Percentiles rank a stretch among this genome's conserved stretches.
These are phyloP conservation scores for Gossypium gossypioides DNA, from an alignment of 441 rosid genomes.

Conservation along the genomic window DNA sequence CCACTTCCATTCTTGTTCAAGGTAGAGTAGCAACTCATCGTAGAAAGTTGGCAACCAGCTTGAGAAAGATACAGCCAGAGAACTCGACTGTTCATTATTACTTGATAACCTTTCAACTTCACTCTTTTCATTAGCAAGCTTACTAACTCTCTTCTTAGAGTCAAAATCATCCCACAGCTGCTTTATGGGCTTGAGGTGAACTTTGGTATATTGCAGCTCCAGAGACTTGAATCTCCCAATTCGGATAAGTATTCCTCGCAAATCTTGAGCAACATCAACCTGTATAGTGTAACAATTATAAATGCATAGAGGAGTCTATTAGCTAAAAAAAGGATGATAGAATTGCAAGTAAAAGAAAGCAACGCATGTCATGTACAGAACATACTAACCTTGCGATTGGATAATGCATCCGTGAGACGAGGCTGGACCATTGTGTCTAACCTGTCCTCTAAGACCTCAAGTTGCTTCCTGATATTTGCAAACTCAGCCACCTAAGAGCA, in stretches of 20 bases:
- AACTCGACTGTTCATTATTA: slow-evolving; percentile 36
- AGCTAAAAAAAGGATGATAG: background rate
- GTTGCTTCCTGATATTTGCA: slow-evolving; percentile 91
- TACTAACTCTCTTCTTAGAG: slow-evolving; percentile 46
- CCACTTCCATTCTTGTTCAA: slow-evolving; percentile 99
- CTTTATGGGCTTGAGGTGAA: slow-evolving; percentile 72
- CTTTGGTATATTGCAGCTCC: slow-evolving; percentile 79
- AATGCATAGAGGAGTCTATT: slow-evolving; percentile 12
- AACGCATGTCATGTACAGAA: background rate
- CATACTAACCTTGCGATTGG: slow-evolving; percentile 65
- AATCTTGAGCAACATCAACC: slow-evolving; percentile 91
- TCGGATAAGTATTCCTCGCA: slow-evolving; percentile 82
- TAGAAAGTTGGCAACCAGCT: slow-evolving; percentile 95
- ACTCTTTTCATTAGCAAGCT: slow-evolving; percentile 46
- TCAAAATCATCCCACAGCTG: slow-evolving; percentile 94
- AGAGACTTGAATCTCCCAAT: slow-evolving; percentile 92
- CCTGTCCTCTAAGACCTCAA: slow-evolving; percentile 88
- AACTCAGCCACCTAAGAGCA: slow-evolving; percentile 82
- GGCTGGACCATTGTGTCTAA: slow-evolving; percentile 96
- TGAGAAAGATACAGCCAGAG: slow-evolving; percentile 42
- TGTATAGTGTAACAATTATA: slow-evolving; percentile 21
- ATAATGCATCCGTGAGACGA: slow-evolving; percentile 83
- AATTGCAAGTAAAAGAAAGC: background rate
- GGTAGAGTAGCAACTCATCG: slow-evolving; percentile 84
- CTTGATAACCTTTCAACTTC: slow-evolving; percentile 50